Base-by-base conservation (phyloP, 371 early-diverging fungal species). In the Dinochytrium kinnereticum region DNA sequence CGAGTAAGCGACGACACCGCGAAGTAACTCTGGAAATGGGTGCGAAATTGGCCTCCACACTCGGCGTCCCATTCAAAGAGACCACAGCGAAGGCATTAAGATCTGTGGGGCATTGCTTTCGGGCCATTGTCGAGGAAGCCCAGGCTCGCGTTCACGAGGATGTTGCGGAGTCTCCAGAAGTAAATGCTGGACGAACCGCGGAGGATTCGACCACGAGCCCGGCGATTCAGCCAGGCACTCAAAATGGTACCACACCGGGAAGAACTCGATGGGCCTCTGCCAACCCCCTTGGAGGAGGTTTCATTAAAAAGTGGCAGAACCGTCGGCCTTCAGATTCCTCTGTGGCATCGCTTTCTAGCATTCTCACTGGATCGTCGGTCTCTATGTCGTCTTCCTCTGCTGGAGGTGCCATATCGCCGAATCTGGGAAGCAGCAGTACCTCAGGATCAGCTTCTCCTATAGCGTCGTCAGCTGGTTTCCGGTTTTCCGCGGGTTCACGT, bases 61-160 rank as follows among this genome's bases (percentile, higher is more conserved):
- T 82, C 31, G 15, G 44, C 15, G 50, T 80, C 24, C 69, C 77
- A 21, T 73, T 72, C 51, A 37, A 21, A 34, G 80, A 82, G 53
- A 82, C 82, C 13, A 82, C 79, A 21, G 74, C 71, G 3, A 72
- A 51, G 59, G 82, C 82, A 24, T 80, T 78, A 10, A 68, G 72
- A 31, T 70, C 76, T 3, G 79, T 82, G 40, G 59, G 66, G 13
- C 74, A 70, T 49, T 72, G 73, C 55, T 81, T 81, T 55, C 21
- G 74, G 3, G 66, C 53, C 26, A 33, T 81, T 44, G 57, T 81
- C 44, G 51, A 19, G 1, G 49, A 28, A 15, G 71, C 78, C 17
- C 74, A 78, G 49, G 2, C 24, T 5, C 7, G 57, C 5, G 26
- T 55, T 10, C 57, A 55, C 10, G 7, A 44, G 44, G 13, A 13